phyloP scores from a whole-genome alignment of 2,329 filamentous ascomycete genomes.

The Microsporum audouinii region DNA sequence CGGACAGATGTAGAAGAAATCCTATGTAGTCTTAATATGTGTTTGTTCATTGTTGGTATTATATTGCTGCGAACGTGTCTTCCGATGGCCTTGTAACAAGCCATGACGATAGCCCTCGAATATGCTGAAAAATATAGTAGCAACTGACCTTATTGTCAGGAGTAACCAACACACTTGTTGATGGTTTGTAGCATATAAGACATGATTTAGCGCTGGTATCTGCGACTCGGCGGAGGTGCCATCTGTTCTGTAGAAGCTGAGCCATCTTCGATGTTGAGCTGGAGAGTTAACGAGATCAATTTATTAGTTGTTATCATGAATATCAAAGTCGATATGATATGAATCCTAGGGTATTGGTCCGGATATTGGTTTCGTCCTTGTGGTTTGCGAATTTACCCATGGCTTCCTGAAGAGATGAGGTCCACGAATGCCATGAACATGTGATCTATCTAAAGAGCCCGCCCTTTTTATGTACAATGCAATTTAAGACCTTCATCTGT shows the following conservation, averaged over 20 bases:
- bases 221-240: conserved; percentile 75
- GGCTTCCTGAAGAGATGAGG: background rate
- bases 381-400: background rate
- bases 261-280: conserved; percentile 3
- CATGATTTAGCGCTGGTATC: conserved; percentile 75
- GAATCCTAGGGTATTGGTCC: too few relatives aligned
- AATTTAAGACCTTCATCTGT: too few relatives aligned
- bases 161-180: conserved; percentile 75
- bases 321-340: background rate
- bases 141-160: conserved; percentile 68
- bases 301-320: background rate
- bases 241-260: conserved; percentile 56
- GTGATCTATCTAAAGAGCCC: background rate
- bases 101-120: background rate
- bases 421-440: background rate
- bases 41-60: background rate
- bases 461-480: too few relatives aligned
- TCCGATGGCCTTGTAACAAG: too few relatives aligned
- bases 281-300: background rate
- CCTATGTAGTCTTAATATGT: conserved; percentile 34
- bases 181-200: conserved; percentile 83
- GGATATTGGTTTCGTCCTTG: background rate
- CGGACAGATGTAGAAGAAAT: conserved; percentile 86
- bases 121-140: background rate
- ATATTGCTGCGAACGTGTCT: background rate